Conservation (phyloP, 2,329 filamentous ascomycete genomes). For the Daldinia sp. region DNA sequence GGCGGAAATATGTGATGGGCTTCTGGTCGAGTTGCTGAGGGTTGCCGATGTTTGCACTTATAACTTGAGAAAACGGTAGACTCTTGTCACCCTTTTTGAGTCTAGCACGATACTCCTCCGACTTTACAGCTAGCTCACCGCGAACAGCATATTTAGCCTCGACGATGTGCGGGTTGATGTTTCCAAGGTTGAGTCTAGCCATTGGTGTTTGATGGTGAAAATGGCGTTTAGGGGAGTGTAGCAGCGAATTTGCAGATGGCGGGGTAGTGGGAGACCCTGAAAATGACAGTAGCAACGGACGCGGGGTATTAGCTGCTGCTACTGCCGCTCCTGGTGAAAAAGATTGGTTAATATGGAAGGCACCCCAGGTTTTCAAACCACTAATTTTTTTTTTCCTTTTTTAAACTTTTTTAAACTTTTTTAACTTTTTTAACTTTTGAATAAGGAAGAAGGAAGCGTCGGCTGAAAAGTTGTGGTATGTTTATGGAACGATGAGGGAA, state of each 20-base stretch:
- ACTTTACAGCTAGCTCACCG: conserved; percentile 93
- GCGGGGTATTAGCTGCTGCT: conserved; percentile 28
- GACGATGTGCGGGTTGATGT: conserved; percentile 92
- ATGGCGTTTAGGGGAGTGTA: conserved; percentile 31
- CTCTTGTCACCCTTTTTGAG: conserved; percentile 69
- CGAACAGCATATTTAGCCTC: conserved; percentile 95
- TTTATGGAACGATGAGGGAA: conserved; percentile 34
- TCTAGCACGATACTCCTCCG: conserved; percentile 86
- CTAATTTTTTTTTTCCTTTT: neutral
- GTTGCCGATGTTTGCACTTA: conserved; percentile 99
- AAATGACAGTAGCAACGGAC: conserved; percentile 22
- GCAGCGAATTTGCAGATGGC: conserved; percentile 34
- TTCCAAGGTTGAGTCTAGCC: conserved; percentile 76
- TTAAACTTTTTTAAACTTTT: too few species aligned
- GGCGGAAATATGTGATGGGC: conserved; percentile 98
- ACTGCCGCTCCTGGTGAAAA: conserved; percentile 27
- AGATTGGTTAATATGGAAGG: conserved; percentile 10
- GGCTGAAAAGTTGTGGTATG: conserved; percentile 8
- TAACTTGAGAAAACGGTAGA: conserved; percentile 89
- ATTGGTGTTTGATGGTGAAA: conserved; percentile 45
- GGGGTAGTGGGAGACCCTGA: conserved; percentile 43
- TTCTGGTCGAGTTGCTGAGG: conserved; percentile 99
- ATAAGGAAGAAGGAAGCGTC: neutral
- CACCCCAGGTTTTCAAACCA: conserved; percentile 3
- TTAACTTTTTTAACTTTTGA: neutral